Conservation (phyloP, 2,329 filamentous ascomycete genomes). For the Cladorrhinum sp. region DNA sequence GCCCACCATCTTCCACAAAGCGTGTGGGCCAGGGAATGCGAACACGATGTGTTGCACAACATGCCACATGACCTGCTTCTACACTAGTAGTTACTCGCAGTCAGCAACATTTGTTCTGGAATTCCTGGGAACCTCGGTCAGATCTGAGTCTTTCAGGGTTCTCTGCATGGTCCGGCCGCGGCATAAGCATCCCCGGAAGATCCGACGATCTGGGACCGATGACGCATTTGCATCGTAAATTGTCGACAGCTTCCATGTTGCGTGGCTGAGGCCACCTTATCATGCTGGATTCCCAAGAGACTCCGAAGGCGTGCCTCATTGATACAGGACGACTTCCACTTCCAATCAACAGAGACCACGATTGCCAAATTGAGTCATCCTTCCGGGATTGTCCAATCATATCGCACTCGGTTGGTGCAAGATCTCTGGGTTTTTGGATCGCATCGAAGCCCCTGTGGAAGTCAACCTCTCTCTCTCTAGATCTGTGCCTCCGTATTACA, state of each 20-base stretch:
- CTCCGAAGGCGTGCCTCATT: background rate
- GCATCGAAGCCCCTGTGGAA: too few relatives aligned
- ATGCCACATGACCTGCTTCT: background rate
- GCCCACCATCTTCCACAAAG: background rate
- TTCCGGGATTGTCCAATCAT: background rate
- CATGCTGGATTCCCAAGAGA: too few relatives aligned
- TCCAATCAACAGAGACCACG: background rate
- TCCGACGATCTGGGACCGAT: background rate
- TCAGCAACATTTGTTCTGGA: background rate
- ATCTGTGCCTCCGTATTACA: too few relatives aligned
- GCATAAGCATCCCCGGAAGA: background rate
- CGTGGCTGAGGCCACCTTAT: too few relatives aligned
- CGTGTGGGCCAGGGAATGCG: too few relatives aligned
- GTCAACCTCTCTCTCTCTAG: too few relatives aligned
- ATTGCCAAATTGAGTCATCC: background rate
- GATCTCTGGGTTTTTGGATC: too few relatives aligned
- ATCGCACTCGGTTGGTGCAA: too few relatives aligned
- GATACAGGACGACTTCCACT: background rate
- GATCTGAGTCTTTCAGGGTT: too few relatives aligned
- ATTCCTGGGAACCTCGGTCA: background rate
- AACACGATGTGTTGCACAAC: background rate
- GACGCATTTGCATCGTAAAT: too few relatives aligned
- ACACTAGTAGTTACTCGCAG: background rate
- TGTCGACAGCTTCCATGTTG: too few relatives aligned
- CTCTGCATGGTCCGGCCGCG: background rate